Evolutionary conservation across 1,284 basidiomycete species (phyloP).

Genomic region (Rhizoctonia solani): DNA sequence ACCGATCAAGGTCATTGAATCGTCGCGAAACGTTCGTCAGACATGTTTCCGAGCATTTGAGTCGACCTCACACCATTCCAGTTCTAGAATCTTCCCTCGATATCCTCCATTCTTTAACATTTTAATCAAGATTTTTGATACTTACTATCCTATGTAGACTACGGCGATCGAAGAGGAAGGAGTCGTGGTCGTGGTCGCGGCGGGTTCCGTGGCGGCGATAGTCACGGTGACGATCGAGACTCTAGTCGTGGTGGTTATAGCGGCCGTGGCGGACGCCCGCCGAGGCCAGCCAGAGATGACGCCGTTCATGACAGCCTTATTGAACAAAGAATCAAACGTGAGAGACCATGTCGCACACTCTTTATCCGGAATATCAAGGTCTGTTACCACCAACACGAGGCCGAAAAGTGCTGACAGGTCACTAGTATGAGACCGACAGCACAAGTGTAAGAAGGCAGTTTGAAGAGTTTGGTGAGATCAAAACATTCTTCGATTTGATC

Average conservation of each 20-base stretch:
- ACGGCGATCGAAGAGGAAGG: constrained; percentile 23
- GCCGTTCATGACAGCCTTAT: constrained; percentile 85
- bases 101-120: neutral
- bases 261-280: constrained; percentile 45
- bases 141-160: constrained; percentile 19
- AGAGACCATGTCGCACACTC: constrained; percentile 90
- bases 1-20: constrained; percentile 11
- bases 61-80: constrained; percentile 22
- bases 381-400: constrained; percentile 40
- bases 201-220: constrained; percentile 35
- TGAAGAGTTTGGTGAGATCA: constrained; percentile 91
- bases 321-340: constrained; percentile 86
- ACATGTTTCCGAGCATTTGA: constrained; percentile 28
- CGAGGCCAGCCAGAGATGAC: constrained; percentile 65
- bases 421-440: constrained; percentile 87
- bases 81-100: neutral
- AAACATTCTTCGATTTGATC: constrained; percentile 95
- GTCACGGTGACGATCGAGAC: constrained; percentile 32
- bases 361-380: constrained; percentile 98
- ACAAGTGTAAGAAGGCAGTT: constrained; percentile 83
- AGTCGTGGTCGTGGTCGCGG: constrained; percentile 36
- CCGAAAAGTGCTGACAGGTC: constrained; percentile 37
- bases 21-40: constrained; percentile 19
- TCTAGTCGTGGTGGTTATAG: constrained; percentile 10
- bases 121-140: neutral